Base-by-base conservation (phyloP, 2,329 filamentous ascomycete genomes). In the Rhinocladiella similis region DNA sequence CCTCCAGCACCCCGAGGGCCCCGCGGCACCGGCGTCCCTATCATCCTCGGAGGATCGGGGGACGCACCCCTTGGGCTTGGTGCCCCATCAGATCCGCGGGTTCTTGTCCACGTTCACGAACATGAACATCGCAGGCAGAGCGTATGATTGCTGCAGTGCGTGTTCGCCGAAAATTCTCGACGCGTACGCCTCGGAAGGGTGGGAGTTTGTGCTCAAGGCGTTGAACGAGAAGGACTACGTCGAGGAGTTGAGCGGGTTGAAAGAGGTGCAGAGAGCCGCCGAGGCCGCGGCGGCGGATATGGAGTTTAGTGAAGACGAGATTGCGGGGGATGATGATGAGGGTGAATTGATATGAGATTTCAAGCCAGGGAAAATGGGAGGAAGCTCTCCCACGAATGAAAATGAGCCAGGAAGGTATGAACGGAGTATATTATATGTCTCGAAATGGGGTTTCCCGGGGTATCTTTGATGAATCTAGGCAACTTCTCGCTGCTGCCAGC, bases 1-100 rank as follows among this genome's bases (percentile, higher is more conserved):
- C 35, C 78, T 97, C 9, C 94, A 99, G 69, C 93, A 96, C 69
- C 91, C 92, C 0, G 76, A 80, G 19, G 73, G 72, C 38, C 68
- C 69, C 48, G 65, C 70, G 13, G 77, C 76, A 27, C 73, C 74
- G 42, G 57, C 60, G 18, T 69, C 74, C 6, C 54, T 61, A 3
- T 66, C 65, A 20, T 57, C 63, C 5, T 46, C 65, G 22, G 65
- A 73, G n/a, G 69, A 74, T 36, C 65, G 63, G 50, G 71, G 66
- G 16, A 66, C 73, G 14, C 77, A 80, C 60, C 77, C 77, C 29
- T 69, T 80, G 14, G 77, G 77, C 27, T 76, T 79, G 10, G 76
- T 87, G 1, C 84, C 84, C 14, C 84, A 87, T 69, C 82, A 84
- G 51, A 82, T 87, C 47, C 79, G 84, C 50, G 84, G 84, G 6